These are phyloP conservation scores for Phialophora verrucosa DNA, from an alignment of 2,329 filamentous ascomycete genomes.

Conservation along the genomic window DNA sequence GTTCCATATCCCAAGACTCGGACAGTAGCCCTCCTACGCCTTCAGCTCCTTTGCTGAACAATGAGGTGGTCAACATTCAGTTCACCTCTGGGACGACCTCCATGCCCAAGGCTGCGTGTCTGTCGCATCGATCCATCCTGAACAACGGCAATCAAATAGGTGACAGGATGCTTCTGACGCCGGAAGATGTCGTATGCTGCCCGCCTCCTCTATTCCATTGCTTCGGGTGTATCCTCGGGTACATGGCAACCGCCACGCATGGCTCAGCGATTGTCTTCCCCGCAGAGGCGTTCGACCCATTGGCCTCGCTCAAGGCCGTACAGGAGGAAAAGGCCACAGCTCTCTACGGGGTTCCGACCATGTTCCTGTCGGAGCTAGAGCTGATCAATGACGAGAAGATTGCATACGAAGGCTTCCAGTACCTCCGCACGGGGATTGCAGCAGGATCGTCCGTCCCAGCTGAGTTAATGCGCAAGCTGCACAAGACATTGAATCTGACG, in stretches of 20 bases:
- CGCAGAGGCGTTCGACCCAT: conserved; percentile 82
- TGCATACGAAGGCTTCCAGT: conserved; percentile 61
- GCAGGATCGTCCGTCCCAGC: conserved; percentile 85
- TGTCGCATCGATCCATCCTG: conserved; percentile 82
- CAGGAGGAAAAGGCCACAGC: conserved; percentile 68
- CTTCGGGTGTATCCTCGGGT: conserved; percentile 90
- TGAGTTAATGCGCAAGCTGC: conserved; percentile 67
- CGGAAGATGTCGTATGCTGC: conserved; percentile 71
- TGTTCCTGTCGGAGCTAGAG: conserved; percentile 90
- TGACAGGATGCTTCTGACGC: conserved; percentile 78
- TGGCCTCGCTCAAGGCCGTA: conserved; percentile 69
- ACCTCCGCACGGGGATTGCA: conserved; percentile 86
- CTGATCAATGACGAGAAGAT: conserved; percentile 64
- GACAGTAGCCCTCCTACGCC: conserved; percentile 51
- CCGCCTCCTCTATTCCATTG: conserved; percentile 69
- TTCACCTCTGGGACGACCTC: conserved; percentile 97
- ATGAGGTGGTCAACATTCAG: conserved; percentile 88
- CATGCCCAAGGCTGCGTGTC: conserved; percentile 86
- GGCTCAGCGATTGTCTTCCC: conserved; percentile 83
- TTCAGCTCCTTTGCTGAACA: conserved; percentile 46
- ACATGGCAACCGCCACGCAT: conserved; percentile 90
- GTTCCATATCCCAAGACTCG: conserved; percentile 53
- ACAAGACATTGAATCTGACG: conserved; percentile 73
- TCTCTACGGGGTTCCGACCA: conserved; percentile 89
- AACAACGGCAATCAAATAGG: conserved; percentile 92